These are phyloP conservation scores for Dryas octopetala DNA, from an alignment of 306 rosid species.

Conservation along the genomic window DNA sequence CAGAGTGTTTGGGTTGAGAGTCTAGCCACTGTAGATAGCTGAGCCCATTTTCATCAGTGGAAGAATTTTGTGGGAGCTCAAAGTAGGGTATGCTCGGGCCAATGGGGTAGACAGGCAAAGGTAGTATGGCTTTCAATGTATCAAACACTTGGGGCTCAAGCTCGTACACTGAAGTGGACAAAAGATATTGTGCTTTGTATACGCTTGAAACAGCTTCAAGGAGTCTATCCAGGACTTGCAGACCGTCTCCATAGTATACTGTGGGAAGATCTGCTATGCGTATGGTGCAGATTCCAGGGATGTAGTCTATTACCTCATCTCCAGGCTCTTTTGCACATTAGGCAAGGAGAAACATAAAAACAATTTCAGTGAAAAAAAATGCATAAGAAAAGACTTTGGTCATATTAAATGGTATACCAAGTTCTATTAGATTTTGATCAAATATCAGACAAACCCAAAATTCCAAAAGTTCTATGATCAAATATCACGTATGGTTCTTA, in stretches of 20 bases:
- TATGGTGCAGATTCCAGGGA: conserved; percentile 45
- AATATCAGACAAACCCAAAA: too few species aligned
- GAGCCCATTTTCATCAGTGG: background rate
- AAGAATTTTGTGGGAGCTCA: background rate
- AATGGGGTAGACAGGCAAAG: conserved; percentile 34
- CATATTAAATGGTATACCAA: too few species aligned
- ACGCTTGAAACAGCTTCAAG: conserved; percentile 19
- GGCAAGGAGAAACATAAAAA: background rate
- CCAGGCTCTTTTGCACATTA: conserved; percentile 24
- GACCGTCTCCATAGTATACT: background rate
- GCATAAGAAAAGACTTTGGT: too few species aligned
- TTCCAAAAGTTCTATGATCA: too few species aligned
- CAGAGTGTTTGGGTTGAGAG: conserved; percentile 34
- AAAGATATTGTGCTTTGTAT: conserved; percentile 35
- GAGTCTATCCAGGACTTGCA: background rate
- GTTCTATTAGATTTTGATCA: too few species aligned
- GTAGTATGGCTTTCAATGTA: conserved; percentile 15
- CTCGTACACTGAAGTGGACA: conserved; percentile 39
- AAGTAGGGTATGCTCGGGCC: conserved; percentile 42
- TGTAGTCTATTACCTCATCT: conserved; percentile 39
- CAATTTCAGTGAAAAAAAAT: background rate
- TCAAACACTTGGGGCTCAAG: conserved; percentile 44
- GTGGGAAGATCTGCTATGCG: conserved; percentile 40
- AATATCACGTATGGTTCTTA: too few species aligned
- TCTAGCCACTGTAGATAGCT: conserved; percentile 45